Evolutionary conservation across 495 filamentous ascomycete species (phyloP).

Genomic region (Margaritispora aquatica): DNA sequence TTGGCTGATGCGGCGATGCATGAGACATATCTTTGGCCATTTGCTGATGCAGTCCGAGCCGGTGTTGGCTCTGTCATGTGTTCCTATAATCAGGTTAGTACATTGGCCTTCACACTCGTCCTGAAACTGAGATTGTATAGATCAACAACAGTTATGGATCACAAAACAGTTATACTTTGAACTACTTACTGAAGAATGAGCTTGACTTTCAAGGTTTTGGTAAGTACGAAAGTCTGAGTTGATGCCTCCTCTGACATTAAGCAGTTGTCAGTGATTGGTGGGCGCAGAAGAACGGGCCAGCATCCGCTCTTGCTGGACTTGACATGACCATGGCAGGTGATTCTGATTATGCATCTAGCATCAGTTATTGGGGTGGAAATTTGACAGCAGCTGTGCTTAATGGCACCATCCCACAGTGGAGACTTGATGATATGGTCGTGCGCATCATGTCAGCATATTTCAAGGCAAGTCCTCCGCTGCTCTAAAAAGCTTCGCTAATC

Average conservation of each 20-base stretch:
- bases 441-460: constrained; percentile 91
- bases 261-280: constrained; percentile 79
- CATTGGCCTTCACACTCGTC: no score
- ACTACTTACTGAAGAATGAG: constrained; percentile 83
- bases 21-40: constrained; percentile 89
- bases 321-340: constrained; percentile 98
- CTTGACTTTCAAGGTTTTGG: constrained; percentile 88
- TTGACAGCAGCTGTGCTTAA: constrained; percentile 83
- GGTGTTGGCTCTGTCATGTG: constrained; percentile 90
- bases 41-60: constrained; percentile 66
- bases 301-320: constrained; percentile 72
- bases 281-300: constrained; percentile 80
- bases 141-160: constrained; percentile 67
- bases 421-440: constrained; percentile 87
- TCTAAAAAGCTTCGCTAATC: not conserved
- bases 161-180: constrained; percentile 66
- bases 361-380: constrained; percentile 80
- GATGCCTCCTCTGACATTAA: constrained; percentile 3
- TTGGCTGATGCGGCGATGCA: constrained; percentile 93
- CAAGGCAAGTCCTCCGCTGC: constrained; percentile 58
- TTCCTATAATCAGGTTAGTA: constrained; percentile 67
- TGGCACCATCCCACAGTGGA: constrained; percentile 84
- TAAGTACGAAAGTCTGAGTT: constrained; percentile 8
- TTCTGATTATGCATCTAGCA: constrained; percentile 60
- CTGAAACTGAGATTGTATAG: constrained; percentile 2